phyloP scores from a whole-genome alignment of 2,329 filamentous ascomycete genomes.

The Phyllosticta citribraziliensis region DNA sequence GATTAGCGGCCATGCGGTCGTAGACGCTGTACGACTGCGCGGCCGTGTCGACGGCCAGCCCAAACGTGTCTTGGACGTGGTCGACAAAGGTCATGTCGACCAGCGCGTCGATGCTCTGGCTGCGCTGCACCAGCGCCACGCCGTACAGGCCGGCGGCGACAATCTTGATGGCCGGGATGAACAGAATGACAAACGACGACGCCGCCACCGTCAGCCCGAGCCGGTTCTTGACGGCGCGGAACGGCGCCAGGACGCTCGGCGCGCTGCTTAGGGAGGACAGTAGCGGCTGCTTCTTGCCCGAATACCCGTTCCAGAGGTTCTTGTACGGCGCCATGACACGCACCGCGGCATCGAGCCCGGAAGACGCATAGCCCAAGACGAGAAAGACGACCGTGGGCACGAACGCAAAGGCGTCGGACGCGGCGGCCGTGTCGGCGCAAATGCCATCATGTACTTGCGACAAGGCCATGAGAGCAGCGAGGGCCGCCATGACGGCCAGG shows the following conservation, averaged over 20 bases:
- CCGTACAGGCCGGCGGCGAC: conserved; percentile 3
- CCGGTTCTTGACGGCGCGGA: background rate
- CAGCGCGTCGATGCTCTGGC: background rate
- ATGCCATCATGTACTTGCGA: background rate
- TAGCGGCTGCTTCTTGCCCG: conserved; percentile 3
- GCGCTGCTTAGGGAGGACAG: background rate
- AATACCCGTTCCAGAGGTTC: background rate
- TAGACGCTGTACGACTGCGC: background rate
- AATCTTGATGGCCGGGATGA: conserved; percentile 6
- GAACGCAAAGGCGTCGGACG: conserved; percentile 3
- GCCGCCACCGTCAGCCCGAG: background rate
- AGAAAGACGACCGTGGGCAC: background rate
- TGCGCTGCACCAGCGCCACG: background rate
- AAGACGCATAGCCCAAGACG: conserved; percentile 2
- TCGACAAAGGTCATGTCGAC: conserved; percentile 3
- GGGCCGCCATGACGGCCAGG: background rate
- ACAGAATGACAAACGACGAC: background rate
- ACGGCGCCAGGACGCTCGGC: background rate
- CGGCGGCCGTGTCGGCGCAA: background rate
- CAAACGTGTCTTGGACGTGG: background rate
- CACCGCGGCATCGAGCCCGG: background rate
- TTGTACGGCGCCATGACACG: conserved; percentile 4
- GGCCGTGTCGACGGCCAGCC: background rate
- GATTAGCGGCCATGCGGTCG: background rate
- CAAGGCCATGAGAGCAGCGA: background rate